phyloP scores from a whole-genome alignment of 805 yeast genomes.

The Hanseniaspora lindneri region DNA sequence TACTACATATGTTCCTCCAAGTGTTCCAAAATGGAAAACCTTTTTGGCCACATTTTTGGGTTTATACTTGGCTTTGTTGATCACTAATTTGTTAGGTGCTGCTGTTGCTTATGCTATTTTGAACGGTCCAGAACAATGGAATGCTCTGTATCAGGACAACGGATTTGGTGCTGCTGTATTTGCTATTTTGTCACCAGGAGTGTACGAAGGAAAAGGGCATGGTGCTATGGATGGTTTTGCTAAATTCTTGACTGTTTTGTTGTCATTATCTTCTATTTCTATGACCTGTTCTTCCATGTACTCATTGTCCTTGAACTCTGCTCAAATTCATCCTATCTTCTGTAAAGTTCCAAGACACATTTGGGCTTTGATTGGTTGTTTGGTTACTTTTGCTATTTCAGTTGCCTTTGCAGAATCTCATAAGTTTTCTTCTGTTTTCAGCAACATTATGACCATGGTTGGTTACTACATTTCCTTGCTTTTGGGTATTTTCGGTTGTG shows the following conservation, averaged over 20 bases:
- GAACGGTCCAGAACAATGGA: constrained; percentile 35
- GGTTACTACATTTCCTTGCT: constrained; percentile 86
- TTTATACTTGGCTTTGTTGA: constrained; percentile 51
- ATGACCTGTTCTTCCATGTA: constrained; percentile 89
- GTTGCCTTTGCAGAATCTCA: constrained; percentile 83
- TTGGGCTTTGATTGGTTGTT: constrained; percentile 71
- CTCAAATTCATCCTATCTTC: constrained; percentile 65
- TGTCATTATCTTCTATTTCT: constrained; percentile 76
- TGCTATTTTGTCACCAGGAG: constrained; percentile 62
- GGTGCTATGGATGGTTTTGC: constrained; percentile 82
- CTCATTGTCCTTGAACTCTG: constrained; percentile 75
- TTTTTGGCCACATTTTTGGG: constrained; percentile 56
- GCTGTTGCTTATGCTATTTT: constrained; percentile 66
- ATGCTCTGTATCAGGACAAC: constrained; percentile 38
- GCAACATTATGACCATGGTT: constrained; percentile 77
- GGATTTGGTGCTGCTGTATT: constrained; percentile 73
- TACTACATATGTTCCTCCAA: constrained; percentile 69
- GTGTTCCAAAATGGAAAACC: constrained; percentile 45
- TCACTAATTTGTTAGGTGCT: constrained; percentile 70
- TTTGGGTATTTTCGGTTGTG: constrained; percentile 56
- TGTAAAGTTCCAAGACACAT: constrained; percentile 63
- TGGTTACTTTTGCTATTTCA: constrained; percentile 66
- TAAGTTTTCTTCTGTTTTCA: constrained; percentile 57
- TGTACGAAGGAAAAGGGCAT: constrained; percentile 30
- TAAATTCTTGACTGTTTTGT: constrained; percentile 70